Evolutionary conservation across 495 filamentous ascomycete genomes (phyloP).

Genomic region (Hyphodiscus hymeniophilus): DNA sequence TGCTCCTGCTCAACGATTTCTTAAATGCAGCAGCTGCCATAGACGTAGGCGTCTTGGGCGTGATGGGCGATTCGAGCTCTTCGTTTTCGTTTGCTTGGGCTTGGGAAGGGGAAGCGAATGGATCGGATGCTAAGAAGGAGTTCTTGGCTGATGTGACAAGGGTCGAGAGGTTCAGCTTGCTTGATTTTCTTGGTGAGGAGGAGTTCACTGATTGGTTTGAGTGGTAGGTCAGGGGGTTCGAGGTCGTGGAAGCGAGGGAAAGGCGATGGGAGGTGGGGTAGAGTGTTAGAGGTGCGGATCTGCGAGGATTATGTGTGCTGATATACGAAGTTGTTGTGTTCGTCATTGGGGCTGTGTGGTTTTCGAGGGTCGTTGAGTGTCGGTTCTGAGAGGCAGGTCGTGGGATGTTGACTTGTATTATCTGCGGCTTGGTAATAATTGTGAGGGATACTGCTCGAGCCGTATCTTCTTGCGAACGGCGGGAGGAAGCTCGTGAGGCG

Average conservation of each 20-base stretch:
- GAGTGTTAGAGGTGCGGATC: conserved; percentile 16
- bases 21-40: conserved; percentile 14
- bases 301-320: conserved; percentile 5
- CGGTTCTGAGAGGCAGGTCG: conserved; percentile 1
- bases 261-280: conserved; percentile 11
- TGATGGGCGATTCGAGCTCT: conserved; percentile 1
- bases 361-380: conserved; percentile 8
- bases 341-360: background rate
- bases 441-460: conserved; percentile 18
- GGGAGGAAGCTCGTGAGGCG: conserved; percentile 15
- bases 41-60: conserved; percentile 17
- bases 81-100: background rate
- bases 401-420: conserved; percentile 17
- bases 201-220: conserved; percentile 2
- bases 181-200: conserved; percentile 9
- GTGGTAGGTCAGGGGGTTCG: background rate
- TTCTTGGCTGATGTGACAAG: conserved; percentile 9
- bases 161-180: conserved; percentile 6
- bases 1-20: conserved; percentile 4
- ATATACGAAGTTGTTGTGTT: conserved; percentile 2
- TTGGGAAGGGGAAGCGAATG: conserved; percentile 7
- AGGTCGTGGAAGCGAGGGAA: background rate
- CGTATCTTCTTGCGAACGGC: conserved; percentile 18
- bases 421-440: conserved; percentile 18
- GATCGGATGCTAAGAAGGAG: conserved; percentile 17